Conservation (phyloP, 257 asterid genomes). For the Solanum sejunctum region DNA sequence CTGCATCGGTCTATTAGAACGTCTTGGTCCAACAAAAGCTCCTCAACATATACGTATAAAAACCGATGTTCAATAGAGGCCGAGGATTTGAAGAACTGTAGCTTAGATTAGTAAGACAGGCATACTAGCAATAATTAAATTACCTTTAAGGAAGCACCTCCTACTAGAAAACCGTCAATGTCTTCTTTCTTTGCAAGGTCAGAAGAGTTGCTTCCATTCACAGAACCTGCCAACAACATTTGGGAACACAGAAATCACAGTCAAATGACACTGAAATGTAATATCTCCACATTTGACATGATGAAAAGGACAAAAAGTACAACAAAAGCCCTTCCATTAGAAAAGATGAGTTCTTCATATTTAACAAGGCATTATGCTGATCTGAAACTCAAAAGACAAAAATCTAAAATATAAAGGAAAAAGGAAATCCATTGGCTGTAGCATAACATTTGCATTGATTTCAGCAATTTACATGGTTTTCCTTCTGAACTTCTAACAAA, state of each 20-base stretch:
- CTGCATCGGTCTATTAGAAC: not conserved
- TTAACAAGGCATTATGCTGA: not conserved
- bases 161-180: not conserved
- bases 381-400: not conserved
- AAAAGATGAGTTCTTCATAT: not conserved
- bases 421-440: not conserved
- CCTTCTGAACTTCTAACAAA: not conserved
- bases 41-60: not conserved
- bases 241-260: not conserved
- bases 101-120: not conserved
- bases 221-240: conserved; percentile 33
- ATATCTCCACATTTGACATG: not conserved
- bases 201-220: conserved; percentile 5
- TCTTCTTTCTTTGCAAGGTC: conserved; percentile 4
- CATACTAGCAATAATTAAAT: not conserved
- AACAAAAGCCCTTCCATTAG: not conserved
- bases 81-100: not conserved
- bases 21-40: not conserved
- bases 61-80: not conserved
- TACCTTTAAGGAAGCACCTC: conserved; percentile 44
- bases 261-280: not conserved
- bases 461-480: not conserved
- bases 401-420: not conserved
- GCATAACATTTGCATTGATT: not conserved
- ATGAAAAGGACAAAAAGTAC: not conserved